phyloP scores from a whole-genome alignment of 2,329 filamentous ascomycete genomes.

The Ramularia collo-cygni region DNA sequence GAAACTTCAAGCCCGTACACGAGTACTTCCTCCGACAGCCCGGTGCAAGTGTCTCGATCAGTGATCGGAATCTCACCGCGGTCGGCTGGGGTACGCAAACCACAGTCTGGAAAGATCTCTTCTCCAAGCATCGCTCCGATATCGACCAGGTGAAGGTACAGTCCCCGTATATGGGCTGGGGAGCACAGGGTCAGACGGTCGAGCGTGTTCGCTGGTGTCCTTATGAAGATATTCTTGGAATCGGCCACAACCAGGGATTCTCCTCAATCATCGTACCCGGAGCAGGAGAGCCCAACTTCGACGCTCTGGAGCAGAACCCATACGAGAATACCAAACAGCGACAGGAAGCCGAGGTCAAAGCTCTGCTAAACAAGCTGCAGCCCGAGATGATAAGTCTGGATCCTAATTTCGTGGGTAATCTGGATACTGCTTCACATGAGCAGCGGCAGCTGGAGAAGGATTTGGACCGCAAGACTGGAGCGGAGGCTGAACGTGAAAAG shows the following conservation, averaged over 20 bases:
- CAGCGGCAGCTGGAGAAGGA: conserved; percentile 71
- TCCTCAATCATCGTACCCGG: conserved; percentile 85
- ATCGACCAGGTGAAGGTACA: conserved; percentile 71
- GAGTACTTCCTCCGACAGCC: conserved; percentile 80
- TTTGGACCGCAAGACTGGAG: conserved; percentile 58
- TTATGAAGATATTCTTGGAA: conserved; percentile 84
- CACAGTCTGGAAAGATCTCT: conserved; percentile 86
- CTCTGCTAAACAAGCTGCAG: conserved; percentile 85
- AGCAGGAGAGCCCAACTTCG: conserved; percentile 94
- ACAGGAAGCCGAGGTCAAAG: conserved; percentile 85
- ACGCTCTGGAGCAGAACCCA: conserved; percentile 87
- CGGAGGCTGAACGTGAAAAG: conserved; percentile 44
- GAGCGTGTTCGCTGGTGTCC: conserved; percentile 88
- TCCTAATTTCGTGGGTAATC: conserved; percentile 81
- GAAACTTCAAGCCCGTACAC: conserved; percentile 88
- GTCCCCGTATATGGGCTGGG: conserved; percentile 89
- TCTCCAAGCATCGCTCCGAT: conserved; percentile 55
- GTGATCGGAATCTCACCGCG: conserved; percentile 78
- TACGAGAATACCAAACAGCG: conserved; percentile 91
- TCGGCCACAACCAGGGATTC: conserved; percentile 80
- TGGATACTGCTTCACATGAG: conserved; percentile 74
- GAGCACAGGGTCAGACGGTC: conserved; percentile 72
- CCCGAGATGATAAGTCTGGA: conserved; percentile 96
- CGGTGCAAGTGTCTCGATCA: conserved; percentile 77
- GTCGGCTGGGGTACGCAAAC: conserved; percentile 87